Conservation (phyloP, 78 protist species). For the Creolimax fragrantissima region DNA sequence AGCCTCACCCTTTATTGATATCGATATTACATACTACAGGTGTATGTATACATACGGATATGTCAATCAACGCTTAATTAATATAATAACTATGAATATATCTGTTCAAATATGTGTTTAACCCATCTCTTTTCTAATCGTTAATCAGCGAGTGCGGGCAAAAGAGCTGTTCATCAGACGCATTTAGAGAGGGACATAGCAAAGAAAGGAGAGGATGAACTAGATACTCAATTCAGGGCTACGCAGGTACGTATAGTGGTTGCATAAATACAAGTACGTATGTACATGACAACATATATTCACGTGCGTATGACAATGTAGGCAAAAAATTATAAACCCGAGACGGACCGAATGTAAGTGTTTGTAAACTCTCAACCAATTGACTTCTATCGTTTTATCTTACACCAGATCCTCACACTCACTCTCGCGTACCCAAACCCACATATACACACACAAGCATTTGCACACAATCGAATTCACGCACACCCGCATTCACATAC, state of each 20-base stretch:
- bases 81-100: background rate
- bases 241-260: background rate
- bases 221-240: slow-evolving; percentile 23
- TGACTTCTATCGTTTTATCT: no score
- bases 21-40: no score
- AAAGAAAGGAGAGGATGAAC: slow-evolving; percentile 17
- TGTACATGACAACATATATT: background rate
- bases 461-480: background rate
- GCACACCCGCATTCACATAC: background rate
- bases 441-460: background rate
- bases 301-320: slow-evolving; percentile 20
- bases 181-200: background rate
- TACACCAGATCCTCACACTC: background rate
- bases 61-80: background rate
- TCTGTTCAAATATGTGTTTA: no score
- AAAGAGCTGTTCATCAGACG: background rate
- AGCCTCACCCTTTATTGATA: no score
- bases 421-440: background rate
- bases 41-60: background rate
- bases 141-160: slow-evolving; percentile 28
- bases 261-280: background rate
- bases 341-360: no score
- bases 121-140: no score
- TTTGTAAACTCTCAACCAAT: no score
- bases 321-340: no score